Evolutionary conservation across 2,329 filamentous ascomycete genomes (phyloP).

Genomic region (Apiospora koreana): DNA sequence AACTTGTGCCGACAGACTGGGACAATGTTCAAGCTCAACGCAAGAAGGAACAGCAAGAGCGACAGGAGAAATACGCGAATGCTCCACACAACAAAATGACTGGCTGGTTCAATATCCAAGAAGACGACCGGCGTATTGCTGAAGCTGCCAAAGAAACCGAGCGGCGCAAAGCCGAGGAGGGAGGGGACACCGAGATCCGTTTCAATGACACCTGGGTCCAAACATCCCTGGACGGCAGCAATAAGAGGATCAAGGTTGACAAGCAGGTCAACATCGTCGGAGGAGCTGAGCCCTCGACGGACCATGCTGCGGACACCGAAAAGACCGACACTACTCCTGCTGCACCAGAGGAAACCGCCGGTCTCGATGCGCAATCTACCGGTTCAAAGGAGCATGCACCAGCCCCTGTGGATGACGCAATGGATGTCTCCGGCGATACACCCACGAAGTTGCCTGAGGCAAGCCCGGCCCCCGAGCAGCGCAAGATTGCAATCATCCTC

Average conservation of each 20-base stretch:
- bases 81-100: conserved; percentile 23
- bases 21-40: conserved; percentile 57
- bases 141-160: conserved; percentile 26
- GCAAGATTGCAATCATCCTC: conserved; percentile 36
- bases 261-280: neutral
- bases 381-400: neutral
- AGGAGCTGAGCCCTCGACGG: neutral
- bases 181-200: conserved; percentile 23
- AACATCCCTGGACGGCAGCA: conserved; percentile 37
- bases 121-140: conserved; percentile 24
- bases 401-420: neutral
- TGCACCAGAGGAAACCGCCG: neutral
- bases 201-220: conserved; percentile 43
- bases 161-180: conserved; percentile 28
- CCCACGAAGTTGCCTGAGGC: neutral
- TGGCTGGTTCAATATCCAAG: conserved; percentile 28
- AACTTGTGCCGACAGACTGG: conserved; percentile 86
- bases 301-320: neutral
- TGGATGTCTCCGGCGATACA: neutral
- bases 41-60: conserved; percentile 23
- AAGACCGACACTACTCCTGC: neutral
- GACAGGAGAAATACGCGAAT: conserved; percentile 20
- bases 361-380: neutral
- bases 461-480: conserved; percentile 16
- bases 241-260: conserved; percentile 42